Evolutionary conservation across 768 basidiomycete genomes (phyloP).

Genomic region (Termitomyces sp.): DNA sequence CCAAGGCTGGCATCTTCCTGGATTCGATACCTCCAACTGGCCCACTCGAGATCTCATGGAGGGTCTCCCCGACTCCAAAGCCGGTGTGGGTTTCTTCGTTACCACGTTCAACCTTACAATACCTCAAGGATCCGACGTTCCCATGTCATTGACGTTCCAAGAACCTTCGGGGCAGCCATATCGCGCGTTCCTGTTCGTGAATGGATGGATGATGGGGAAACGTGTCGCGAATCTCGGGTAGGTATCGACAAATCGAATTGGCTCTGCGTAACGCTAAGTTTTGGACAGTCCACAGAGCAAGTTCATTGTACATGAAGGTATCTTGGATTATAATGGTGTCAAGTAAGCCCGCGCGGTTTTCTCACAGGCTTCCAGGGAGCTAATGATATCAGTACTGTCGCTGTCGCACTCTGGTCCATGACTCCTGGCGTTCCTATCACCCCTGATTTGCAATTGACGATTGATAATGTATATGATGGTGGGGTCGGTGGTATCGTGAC

Average conservation of each 20-base stretch:
- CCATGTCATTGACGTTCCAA: slow-evolving; percentile 70
- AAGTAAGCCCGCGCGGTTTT: slow-evolving; percentile 46
- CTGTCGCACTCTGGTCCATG: slow-evolving; percentile 71
- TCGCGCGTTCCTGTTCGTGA: slow-evolving; percentile 71
- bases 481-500: slow-evolving; percentile 54
- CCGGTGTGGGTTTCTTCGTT: slow-evolving; percentile 82
- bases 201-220: slow-evolving; percentile 92
- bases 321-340: slow-evolving; percentile 64
- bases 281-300: slow-evolving; percentile 62
- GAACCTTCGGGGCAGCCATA: slow-evolving; percentile 59
- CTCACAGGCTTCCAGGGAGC: background rate
- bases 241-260: slow-evolving; percentile 13
- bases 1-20: slow-evolving; percentile 71
- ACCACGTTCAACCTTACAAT: slow-evolving; percentile 66
- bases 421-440: slow-evolving; percentile 39
- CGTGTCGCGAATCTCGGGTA: slow-evolving; percentile 68
- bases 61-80: slow-evolving; percentile 51
- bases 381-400: slow-evolving; percentile 38
- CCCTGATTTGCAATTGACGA: slow-evolving; percentile 49
- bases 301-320: slow-evolving; percentile 84
- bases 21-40: slow-evolving; percentile 65
- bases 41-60: slow-evolving; percentile 45
- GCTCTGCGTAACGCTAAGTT: slow-evolving; percentile 1
- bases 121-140: slow-evolving; percentile 57
- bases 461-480: slow-evolving; percentile 60